Conservation (phyloP, 805 yeast species). For the Metschnikowia bowlesiae region DNA sequence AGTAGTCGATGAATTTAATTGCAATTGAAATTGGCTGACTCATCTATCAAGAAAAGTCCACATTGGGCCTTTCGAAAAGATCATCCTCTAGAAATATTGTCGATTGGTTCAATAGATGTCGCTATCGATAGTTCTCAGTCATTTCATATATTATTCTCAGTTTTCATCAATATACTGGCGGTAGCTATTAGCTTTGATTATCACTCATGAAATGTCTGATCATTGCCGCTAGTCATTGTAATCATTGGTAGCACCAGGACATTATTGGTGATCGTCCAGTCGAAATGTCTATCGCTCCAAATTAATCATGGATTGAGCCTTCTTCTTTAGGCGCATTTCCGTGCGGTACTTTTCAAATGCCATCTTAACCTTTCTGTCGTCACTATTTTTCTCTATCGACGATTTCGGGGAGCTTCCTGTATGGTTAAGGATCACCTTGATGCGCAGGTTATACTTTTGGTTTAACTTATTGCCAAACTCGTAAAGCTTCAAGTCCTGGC, state of each 20-base stretch:
- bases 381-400: conserved; percentile 7
- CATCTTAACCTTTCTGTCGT: conserved; percentile 31
- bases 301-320: conserved; percentile 23
- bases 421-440: conserved; percentile 23
- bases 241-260: background rate
- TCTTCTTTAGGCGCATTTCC: conserved; percentile 46
- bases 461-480: conserved; percentile 40
- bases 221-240: too few species aligned
- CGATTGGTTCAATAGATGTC: too few species aligned
- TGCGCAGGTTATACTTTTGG: conserved; percentile 34
- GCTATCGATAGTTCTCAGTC: too few species aligned
- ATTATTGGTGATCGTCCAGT: background rate
- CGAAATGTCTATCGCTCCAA: background rate
- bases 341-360: conserved; percentile 43
- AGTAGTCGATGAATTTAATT: too few species aligned
- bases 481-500: conserved; percentile 35
- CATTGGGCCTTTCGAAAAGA: too few species aligned
- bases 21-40: too few species aligned
- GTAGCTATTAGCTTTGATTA: too few species aligned
- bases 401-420: conserved; percentile 18
- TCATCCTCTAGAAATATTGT: too few species aligned
- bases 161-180: too few species aligned
- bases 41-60: too few species aligned
- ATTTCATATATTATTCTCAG: too few species aligned
- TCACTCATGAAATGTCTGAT: too few species aligned